Percentiles rank a stretch among this genome's conserved stretches.
These are phyloP conservation scores for Pulveroboletus frians DNA, from an alignment of 768 basidiomycete species.

Conservation along the genomic window DNA sequence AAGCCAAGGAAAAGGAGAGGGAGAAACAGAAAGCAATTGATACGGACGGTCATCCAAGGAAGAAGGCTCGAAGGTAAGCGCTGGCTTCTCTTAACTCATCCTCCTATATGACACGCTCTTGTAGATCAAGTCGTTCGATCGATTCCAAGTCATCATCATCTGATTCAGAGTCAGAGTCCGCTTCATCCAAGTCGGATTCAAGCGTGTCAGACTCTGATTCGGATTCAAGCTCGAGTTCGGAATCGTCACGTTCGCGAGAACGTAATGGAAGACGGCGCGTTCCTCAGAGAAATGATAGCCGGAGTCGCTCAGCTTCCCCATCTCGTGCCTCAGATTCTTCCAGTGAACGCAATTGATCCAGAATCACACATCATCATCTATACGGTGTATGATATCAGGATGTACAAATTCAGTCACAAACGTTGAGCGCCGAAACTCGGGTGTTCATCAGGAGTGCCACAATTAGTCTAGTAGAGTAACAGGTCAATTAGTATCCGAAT, in stretches of 20 bases:
- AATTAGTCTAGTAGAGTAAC: slow-evolving; percentile 52
- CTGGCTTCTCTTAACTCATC: slow-evolving; percentile 17
- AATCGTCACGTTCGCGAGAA: slow-evolving; percentile 41
- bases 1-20: slow-evolving; percentile 75
- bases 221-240: slow-evolving; percentile 40
- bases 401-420: slow-evolving; percentile 17
- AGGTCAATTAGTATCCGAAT: background rate
- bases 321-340: slow-evolving; percentile 18
- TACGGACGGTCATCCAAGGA: slow-evolving; percentile 29
- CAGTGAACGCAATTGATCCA: slow-evolving; percentile 12
- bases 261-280: slow-evolving; percentile 38
- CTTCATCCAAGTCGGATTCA: slow-evolving; percentile 35
- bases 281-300: slow-evolving; percentile 23
- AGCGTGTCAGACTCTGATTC: slow-evolving; percentile 38
- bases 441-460: slow-evolving; percentile 93
- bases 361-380: slow-evolving; percentile 6
- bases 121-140: slow-evolving; percentile 33
- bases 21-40: slow-evolving; percentile 34
- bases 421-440: slow-evolving; percentile 43
- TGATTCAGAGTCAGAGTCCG: slow-evolving; percentile 19
- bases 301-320: slow-evolving; percentile 19
- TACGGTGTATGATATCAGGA: slow-evolving; percentile 6
- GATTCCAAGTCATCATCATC: slow-evolving; percentile 21
- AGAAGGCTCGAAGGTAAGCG: slow-evolving; percentile 38
- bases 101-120: background rate